These are phyloP conservation scores for Podospora comata DNA, from an alignment of 495 filamentous ascomycete species.

Conservation along the genomic window DNA sequence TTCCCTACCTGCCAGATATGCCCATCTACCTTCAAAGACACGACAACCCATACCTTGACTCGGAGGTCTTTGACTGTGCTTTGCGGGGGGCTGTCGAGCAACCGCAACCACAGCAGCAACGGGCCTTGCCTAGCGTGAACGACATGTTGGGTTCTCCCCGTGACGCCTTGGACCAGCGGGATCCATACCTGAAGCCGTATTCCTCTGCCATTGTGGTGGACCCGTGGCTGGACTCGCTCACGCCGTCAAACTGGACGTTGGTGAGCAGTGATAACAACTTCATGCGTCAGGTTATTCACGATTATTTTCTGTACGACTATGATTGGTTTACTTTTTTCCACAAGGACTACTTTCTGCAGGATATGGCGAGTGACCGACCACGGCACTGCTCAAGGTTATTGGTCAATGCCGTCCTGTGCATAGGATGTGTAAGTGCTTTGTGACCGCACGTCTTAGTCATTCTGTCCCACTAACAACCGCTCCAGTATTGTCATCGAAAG, in stretches of 20 bases:
- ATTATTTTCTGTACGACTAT: constrained; percentile 41
- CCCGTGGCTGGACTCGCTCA: constrained; percentile 31
- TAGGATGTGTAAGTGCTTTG: constrained; percentile 37
- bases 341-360: constrained; percentile 39
- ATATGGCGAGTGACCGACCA: constrained; percentile 29
- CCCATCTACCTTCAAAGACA: constrained; percentile 30
- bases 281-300: constrained; percentile 34
- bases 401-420: constrained; percentile 37
- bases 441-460: neutral
- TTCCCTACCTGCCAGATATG: constrained; percentile 41
- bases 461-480: neutral
- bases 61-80: constrained; percentile 34
- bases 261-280: constrained; percentile 36
- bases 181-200: constrained; percentile 38
- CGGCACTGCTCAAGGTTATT: constrained; percentile 40
- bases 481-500: constrained; percentile 33
- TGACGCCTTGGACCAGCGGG: constrained; percentile 19
- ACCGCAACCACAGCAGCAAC: neutral
- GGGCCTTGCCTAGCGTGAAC: constrained; percentile 7
- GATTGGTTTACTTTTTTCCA: constrained; percentile 37
- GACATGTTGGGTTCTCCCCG: constrained; percentile 17
- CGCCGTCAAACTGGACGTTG: constrained; percentile 37
- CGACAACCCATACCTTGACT: constrained; percentile 39
- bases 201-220: constrained; percentile 33
- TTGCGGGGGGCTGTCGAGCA: constrained; percentile 3